phyloP scores from a whole-genome alignment of 2,329 filamentous ascomycete genomes.

The Diaporthe eres region DNA sequence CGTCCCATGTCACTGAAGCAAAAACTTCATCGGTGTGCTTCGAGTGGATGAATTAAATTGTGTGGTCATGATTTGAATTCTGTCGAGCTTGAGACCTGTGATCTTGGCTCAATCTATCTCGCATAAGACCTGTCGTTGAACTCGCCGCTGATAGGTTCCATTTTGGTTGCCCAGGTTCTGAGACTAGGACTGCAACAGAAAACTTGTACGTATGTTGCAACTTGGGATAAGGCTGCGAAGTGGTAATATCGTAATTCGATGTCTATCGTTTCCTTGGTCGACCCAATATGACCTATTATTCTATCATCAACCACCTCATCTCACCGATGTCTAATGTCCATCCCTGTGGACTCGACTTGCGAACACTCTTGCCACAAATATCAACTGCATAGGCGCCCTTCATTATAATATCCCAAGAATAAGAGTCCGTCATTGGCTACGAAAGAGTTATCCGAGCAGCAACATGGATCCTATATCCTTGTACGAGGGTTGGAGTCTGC shows the following conservation, averaged over 20 bases:
- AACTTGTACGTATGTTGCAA: too few relatives aligned
- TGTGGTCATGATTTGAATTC: neutral
- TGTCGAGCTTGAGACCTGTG: neutral
- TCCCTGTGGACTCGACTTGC: neutral
- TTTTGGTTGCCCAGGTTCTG: neutral
- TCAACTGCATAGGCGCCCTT: neutral
- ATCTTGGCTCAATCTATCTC: neutral
- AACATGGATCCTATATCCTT: neutral
- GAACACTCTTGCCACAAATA: neutral
- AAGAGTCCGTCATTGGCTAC: too few relatives aligned
- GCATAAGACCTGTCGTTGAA: neutral
- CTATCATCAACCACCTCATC: too few relatives aligned
- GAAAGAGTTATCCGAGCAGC: too few relatives aligned
- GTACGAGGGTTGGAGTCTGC: neutral
- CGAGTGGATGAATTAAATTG: neutral
- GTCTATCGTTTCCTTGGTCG: too few relatives aligned
- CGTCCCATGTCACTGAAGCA: neutral
- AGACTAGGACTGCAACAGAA: too few relatives aligned
- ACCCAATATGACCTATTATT: too few relatives aligned
- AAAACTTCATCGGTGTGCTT: neutral
- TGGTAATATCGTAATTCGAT: neutral
- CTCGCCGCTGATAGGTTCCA: neutral
- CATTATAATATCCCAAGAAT: neutral
- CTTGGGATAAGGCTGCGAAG: neutral
- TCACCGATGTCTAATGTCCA: too few relatives aligned